Evolutionary conservation across 805 yeast species (phyloP), one percentile per base, ranked within the genome.

Genomic region (Candida taoyuanica): DNA sequence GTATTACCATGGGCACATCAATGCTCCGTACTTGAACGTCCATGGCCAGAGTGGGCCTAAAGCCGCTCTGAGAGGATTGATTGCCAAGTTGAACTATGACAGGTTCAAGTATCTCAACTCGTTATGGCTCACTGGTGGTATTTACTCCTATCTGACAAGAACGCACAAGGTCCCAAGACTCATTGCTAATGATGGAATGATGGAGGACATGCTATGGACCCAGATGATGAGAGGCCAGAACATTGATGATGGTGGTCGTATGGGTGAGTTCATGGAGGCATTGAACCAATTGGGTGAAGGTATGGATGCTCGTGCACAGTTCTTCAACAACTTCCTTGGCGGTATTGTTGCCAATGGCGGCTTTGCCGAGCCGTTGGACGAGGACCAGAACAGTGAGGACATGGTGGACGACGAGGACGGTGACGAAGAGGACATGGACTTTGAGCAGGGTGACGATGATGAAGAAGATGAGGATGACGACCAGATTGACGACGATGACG

Each of bases 41-140:
- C 88, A 83, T 58, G 94, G 94, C 17, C 93, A 85, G 56, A 72
- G 81, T 3, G 83, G 83, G 23, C 64, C 67, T 8, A 71, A 72
- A 15, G 67, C 78, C 3, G 63, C 68, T 43, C 70, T 71, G 12
- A 73, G 76, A 14, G 83, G 79, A 32, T 74, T 70, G 38, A 50
- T 68, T 23, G 85, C 85, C 0, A 64, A 64, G 0, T 63, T 84
- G 40, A 73, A 72, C 50, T 45, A 61, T 14, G 64, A 62, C 17
- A 68, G 94, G 37, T 81, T 75, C 57, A 62, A 67, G 25, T 68
- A 75, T 43, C 59, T 83, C 46, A 80, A 73, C 48, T 70, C 69
- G 34, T 55, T 73, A 31, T 85, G 85, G 84, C 57, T 82, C 25
- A 73, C 68, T 44, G 81, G 79, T 48, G 79, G 74, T 13, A 64